These are phyloP conservation scores for Bonia amplexicaulis DNA, from an alignment of 176 grass and related monocot species.

Conservation along the genomic window DNA sequence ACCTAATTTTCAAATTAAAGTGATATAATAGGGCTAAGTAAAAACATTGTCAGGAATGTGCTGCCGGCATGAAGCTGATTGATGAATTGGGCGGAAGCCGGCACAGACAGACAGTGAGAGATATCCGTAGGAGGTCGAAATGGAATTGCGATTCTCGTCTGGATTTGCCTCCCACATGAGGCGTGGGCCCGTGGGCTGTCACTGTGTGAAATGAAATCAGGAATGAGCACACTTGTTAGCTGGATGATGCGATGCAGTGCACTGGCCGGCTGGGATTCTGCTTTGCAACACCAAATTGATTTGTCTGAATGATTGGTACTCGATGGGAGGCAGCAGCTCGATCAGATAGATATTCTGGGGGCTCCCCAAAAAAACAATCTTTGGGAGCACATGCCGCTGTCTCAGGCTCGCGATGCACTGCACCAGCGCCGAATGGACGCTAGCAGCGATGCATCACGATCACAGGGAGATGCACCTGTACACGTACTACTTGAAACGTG, in stretches of 20 bases:
- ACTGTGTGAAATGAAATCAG: neutral
- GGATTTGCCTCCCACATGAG: slow-evolving; percentile 6
- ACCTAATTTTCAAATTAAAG: no score
- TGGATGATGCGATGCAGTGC: neutral
- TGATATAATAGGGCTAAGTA: no score
- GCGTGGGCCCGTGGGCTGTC: neutral
- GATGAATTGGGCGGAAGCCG: neutral
- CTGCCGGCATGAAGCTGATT: neutral
- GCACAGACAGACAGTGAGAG: neutral
- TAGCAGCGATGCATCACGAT: neutral
- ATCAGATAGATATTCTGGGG: neutral
- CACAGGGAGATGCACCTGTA: neutral
- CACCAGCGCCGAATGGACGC: neutral
- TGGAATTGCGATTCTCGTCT: neutral
- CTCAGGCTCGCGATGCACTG: neutral
- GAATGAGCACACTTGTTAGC: neutral
- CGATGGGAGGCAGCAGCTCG: neutral
- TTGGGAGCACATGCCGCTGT: neutral
- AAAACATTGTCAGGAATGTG: neutral
- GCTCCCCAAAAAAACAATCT: neutral
- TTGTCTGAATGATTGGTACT: neutral
- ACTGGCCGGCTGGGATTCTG: neutral
- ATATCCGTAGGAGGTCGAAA: neutral
- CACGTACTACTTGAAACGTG: neutral
- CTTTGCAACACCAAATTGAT: neutral